Evolutionary conservation across 768 basidiomycete species (phyloP).

Genomic region (Phaffia tasmanica): DNA sequence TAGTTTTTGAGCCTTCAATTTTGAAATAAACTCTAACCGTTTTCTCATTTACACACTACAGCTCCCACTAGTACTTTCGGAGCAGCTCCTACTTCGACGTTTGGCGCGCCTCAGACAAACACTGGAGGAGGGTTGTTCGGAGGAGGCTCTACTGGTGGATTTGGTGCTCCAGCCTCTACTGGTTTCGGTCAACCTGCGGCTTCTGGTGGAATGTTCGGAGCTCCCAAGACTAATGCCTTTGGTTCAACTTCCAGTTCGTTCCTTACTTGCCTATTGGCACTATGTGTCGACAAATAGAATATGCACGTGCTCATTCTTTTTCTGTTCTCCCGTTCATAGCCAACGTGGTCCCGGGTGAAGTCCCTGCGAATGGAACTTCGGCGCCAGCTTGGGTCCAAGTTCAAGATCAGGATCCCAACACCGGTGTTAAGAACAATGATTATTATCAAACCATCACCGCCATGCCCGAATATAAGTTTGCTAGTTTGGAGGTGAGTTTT

Average conservation of each 20-base stretch:
- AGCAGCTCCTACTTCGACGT: constrained; percentile 7
- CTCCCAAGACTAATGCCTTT: constrained; percentile 15
- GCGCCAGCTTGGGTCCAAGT: constrained; percentile 12
- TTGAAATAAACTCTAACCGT: neutral
- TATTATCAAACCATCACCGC: constrained; percentile 25
- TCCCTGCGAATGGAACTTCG: constrained; percentile 18
- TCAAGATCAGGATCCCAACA: constrained; percentile 21
- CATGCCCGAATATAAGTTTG: constrained; percentile 20
- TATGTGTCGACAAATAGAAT: neutral
- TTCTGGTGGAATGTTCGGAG: constrained; percentile 11
- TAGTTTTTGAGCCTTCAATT: neutral
- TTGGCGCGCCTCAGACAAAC: constrained; percentile 5
- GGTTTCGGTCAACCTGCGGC: neutral
- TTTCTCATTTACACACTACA: neutral
- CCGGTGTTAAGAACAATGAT: constrained; percentile 15
- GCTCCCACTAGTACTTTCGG: constrained; percentile 16
- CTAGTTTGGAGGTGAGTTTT: constrained; percentile 19
- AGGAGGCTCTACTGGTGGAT: constrained; percentile 9
- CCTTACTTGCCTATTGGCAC: constrained; percentile 2
- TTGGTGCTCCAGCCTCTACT: constrained; percentile 8
- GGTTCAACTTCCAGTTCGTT: neutral
- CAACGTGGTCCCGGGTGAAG: constrained; percentile 11
- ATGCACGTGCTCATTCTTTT: neutral
- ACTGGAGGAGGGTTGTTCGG: constrained; percentile 17
- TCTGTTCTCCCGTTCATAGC: neutral